Evolutionary conservation across 768 basidiomycete species (phyloP).

Genomic region (Galerina marginata): DNA sequence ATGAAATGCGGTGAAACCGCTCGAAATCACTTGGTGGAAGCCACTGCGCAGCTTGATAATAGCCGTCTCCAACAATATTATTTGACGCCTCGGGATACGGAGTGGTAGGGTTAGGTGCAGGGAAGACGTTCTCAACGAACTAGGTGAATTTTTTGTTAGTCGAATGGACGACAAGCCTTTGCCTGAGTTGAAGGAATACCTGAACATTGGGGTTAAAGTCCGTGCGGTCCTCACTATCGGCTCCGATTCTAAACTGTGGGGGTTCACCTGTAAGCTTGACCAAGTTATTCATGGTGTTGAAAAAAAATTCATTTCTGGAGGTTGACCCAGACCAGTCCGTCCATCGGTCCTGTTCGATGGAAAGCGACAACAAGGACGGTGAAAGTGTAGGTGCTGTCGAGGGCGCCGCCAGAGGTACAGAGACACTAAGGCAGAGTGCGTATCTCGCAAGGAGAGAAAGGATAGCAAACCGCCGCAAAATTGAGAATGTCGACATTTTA

Average conservation of each 20-base stretch:
- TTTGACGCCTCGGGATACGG: slow-evolving; percentile 75
- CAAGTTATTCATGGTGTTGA: slow-evolving; percentile 63
- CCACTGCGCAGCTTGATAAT: slow-evolving; percentile 56
- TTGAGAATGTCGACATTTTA: too few relatives aligned
- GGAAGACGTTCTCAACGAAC: slow-evolving; percentile 56
- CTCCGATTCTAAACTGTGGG: slow-evolving; percentile 65
- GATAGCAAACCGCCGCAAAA: too few relatives aligned
- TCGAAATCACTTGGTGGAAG: slow-evolving; percentile 50
- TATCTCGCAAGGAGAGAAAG: too few relatives aligned
- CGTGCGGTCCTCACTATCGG: slow-evolving; percentile 63
- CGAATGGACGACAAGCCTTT: background rate
- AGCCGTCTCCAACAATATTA: slow-evolving; percentile 61
- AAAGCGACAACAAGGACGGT: slow-evolving; percentile 38
- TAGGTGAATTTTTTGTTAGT: slow-evolving; percentile 16
- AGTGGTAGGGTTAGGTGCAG: slow-evolving; percentile 47
- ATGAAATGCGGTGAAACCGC: background rate
- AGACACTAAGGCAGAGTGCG: too few relatives aligned
- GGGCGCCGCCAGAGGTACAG: background rate
- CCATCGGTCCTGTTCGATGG: slow-evolving; percentile 76
- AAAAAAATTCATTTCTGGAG: slow-evolving; percentile 60
- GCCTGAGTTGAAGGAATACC: slow-evolving; percentile 32
- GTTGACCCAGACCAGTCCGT: slow-evolving; percentile 65
- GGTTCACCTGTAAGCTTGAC: slow-evolving; percentile 54
- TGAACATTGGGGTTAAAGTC: slow-evolving; percentile 53
- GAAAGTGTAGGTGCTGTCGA: background rate